A percentile compares a stretch with the other conserved stretches of the same genome.
phyloP scores from a whole-genome alignment of 2,329 filamentous ascomycete species.

The Ophiostoma ips region DNA sequence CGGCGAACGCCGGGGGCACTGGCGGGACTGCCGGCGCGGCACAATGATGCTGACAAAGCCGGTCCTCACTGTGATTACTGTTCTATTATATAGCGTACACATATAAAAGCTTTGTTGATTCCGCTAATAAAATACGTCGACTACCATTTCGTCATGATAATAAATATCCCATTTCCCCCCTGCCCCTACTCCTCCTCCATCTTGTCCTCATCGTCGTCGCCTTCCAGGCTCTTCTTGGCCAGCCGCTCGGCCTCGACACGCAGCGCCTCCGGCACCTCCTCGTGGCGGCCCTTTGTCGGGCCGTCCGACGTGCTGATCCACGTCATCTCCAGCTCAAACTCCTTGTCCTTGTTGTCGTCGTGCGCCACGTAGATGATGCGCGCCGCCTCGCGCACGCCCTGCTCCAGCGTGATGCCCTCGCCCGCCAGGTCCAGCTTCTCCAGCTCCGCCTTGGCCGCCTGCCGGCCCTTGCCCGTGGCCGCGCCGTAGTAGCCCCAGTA shows the following conservation, averaged over 20 bases:
- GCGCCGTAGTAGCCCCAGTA: constrained; percentile 99
- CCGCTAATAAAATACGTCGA: not conserved
- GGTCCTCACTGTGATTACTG: no score
- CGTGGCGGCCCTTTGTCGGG: constrained; percentile 82
- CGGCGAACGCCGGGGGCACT: no score
- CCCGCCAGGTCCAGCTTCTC: constrained; percentile 88
- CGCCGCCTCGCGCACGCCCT: constrained; percentile 92
- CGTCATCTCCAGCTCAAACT: constrained; percentile 98
- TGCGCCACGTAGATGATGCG: constrained; percentile 95
- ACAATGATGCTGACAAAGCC: no score
- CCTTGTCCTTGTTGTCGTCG: constrained; percentile 99
- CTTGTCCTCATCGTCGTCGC: constrained; percentile 73
- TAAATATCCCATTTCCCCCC: not conserved
- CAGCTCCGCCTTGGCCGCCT: constrained; percentile 93
- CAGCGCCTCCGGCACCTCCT: constrained; percentile 84
- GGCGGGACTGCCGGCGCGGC: no score
- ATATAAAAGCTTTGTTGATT: no score
- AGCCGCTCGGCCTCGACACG: constrained; percentile 83
- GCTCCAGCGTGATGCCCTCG: constrained; percentile 61
- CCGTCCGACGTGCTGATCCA: constrained; percentile 82
- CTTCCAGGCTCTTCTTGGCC: constrained; percentile 80
- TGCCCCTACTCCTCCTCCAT: constrained; percentile 54
- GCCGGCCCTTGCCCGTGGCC: constrained; percentile 89
- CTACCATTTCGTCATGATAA: not conserved
- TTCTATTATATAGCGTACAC: no score